Evolutionary conservation across 805 yeast species (phyloP), one percentile per base, ranked within the genome.

Genomic region (Sugiyamaella americana): DNA sequence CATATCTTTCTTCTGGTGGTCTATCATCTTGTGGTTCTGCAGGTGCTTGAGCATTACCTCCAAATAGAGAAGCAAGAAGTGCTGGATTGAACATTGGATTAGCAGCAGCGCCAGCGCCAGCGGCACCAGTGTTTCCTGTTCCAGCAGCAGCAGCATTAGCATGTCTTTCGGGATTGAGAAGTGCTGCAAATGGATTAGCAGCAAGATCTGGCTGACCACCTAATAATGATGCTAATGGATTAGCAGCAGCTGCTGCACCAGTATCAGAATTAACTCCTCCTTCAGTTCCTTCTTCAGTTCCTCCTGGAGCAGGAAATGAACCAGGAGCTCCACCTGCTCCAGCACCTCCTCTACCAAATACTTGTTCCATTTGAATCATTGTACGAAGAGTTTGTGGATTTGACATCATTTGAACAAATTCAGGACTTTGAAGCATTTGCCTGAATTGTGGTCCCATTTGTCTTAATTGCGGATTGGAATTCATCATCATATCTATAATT

Each of bases 331-430:
- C 32, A 17, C 53, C 51, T 6, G 57, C 49, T 8, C 59, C 59
- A 5, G 59, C 64, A 75, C 76, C 29, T 77, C 80, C 65, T 19
- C 50, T 58, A 18, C 56, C 69, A 65, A 54, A 61, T 65, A 56
- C 57, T 53, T 81, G 72, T 49, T 82, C 82, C 76, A 87, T 74
- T 53, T 78, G 78, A 84, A 87, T 79, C 78, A 85, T 81, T 47
- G 79, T 79, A 60, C 96, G 77, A 75, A 88, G 71, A 75, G 82
- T 76, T 54, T 86, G 87, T 2, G 98, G 97, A 62, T 91, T 87
- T 10, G 84, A 72, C 60, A 84, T 53, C 80, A 83, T 79, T 59
- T 80, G 82, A 65, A 96, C 78, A 62, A 89, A 80, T 61, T 79
- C 75, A 13, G 91, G 95, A 61, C 83, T 80, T 64, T 84, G 95